These are phyloP conservation scores for Geotrichum australiense DNA, from an alignment of 1,139 yeast genomes.

Conservation along the genomic window DNA sequence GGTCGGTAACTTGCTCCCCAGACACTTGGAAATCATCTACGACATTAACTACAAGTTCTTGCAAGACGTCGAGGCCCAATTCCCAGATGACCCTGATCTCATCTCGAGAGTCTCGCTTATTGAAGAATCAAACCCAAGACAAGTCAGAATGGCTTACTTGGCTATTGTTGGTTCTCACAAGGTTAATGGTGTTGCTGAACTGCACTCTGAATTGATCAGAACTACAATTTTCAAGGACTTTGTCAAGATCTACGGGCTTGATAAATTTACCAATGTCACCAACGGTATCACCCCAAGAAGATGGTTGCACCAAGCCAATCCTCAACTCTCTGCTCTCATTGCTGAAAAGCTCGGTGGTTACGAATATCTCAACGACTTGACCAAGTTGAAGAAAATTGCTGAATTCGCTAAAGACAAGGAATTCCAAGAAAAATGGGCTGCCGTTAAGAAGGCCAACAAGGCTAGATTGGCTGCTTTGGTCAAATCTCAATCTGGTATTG, in stretches of 20 bases:
- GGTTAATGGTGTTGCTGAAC: constrained; percentile 93
- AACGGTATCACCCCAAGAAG: constrained; percentile 96
- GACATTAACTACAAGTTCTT: constrained; percentile 78
- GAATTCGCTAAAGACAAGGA: constrained; percentile 57
- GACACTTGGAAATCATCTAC: constrained; percentile 87
- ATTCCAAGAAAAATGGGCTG: constrained; percentile 66
- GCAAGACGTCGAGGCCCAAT: constrained; percentile 63
- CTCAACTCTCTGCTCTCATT: constrained; percentile 64
- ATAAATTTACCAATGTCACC: constrained; percentile 85
- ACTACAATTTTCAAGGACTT: constrained; percentile 89
- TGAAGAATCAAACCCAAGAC: constrained; percentile 74
- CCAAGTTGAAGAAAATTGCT: constrained; percentile 60
- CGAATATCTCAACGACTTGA: constrained; percentile 62
- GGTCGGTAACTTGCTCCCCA: constrained; percentile 70
- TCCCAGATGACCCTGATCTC: constrained; percentile 62
- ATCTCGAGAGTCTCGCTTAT: constrained; percentile 70
- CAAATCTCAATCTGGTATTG: constrained; percentile 59
- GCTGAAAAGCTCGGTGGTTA: constrained; percentile 65
- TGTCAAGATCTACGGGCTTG: constrained; percentile 71
- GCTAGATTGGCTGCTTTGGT: constrained; percentile 61
- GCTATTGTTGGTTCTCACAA: constrained; percentile 91
- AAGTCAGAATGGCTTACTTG: constrained; percentile 85
- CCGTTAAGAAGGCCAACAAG: constrained; percentile 66
- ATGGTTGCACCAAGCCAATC: constrained; percentile 94
- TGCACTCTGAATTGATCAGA: constrained; percentile 84